Base-by-base conservation (phyloP, 352 stramenopile genomes). In the Pythium phragmitis region DNA sequence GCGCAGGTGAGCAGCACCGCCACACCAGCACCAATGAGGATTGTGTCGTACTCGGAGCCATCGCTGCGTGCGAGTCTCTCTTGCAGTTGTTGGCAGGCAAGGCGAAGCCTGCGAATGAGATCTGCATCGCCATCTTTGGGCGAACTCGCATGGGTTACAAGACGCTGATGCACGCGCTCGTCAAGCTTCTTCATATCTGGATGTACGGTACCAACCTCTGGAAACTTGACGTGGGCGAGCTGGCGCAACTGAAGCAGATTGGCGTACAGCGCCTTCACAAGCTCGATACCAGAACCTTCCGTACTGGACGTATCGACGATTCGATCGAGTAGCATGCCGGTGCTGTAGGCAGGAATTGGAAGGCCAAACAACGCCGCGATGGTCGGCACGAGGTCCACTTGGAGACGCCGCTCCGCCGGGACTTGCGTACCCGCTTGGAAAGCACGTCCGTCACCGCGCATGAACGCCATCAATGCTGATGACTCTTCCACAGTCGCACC, bases 401-500 rank as follows among this genome's bases (percentile, higher is more conserved):
- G 88, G 0, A 68, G 51, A 2, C 67, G 60, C 16, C 66, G 66
- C 26, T 43, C n/a, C 36, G 12, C 39, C 46, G 53, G 48, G 58
- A 61, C 13, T 60, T 67, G 17, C 2, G 16, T 11, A 41, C 53
- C 28, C 3, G 39, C 52, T 13, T 57, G 39, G 19, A 34, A 26
- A 37, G 78, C 69, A 1, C 64, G 57, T 46, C 72, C 52, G 37
- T 88, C 74, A 16, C 79, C 77, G 26, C 72, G 73, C 26, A 92
- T 64, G 62, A 96, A 96, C 61, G 92, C 72, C 52, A 96, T 64
- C 9, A 96, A 62, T 2, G 88, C 87, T 2, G 85, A 95, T 0
- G 87, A 87, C 49, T 96, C 88, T 57, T 95, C 87, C 1, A 94
- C 57, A 0, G 87, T 94, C 4, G 88, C 85, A 16, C 88, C 88